Percentiles rank a stretch among this genome's conserved stretches.
Evolutionary conservation across 2,329 filamentous ascomycete genomes (phyloP).

Genomic region (Verticillium nubilum): DNA sequence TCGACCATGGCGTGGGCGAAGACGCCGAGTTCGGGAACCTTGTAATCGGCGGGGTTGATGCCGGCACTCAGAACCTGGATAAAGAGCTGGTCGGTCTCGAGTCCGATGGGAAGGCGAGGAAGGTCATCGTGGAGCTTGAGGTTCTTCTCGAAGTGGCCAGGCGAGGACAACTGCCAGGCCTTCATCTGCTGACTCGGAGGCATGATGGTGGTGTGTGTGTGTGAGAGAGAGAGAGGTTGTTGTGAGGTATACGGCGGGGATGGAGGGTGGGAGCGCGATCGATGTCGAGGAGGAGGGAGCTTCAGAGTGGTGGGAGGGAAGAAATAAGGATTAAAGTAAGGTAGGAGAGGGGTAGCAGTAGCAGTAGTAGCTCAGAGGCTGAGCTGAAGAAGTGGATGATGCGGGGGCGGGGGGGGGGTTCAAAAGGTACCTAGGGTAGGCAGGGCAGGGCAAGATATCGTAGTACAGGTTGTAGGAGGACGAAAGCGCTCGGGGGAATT

Average conservation of each 20-base stretch:
- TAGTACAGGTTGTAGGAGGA: neutral
- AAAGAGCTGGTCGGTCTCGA: constrained; percentile 28
- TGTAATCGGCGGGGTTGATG: constrained; percentile 46
- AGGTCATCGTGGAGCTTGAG: constrained; percentile 19
- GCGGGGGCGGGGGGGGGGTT: neutral
- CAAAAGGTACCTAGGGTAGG: neutral
- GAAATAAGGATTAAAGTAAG: constrained; percentile 4
- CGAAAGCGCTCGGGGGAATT: neutral
- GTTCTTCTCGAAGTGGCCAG: constrained; percentile 23
- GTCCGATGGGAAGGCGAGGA: constrained; percentile 17
- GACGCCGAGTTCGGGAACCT: constrained; percentile 34
- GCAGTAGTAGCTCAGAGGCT: neutral
- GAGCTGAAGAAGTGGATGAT: neutral
- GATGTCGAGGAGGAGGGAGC: neutral
- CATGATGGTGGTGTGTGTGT: neutral
- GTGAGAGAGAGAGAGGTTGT: neutral
- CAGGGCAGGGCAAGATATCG: neutral
- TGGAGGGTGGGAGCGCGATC: neutral
- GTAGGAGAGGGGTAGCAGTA: neutral
- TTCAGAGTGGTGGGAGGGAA: neutral
- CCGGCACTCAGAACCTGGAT: constrained; percentile 35
- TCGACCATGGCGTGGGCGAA: constrained; percentile 26
- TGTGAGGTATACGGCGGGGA: neutral
- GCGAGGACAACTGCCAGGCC: constrained; percentile 14
- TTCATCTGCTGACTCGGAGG: constrained; percentile 5